Conservation (phyloP, 495 filamentous ascomycete genomes). For the Corynascus novoguineensis region DNA sequence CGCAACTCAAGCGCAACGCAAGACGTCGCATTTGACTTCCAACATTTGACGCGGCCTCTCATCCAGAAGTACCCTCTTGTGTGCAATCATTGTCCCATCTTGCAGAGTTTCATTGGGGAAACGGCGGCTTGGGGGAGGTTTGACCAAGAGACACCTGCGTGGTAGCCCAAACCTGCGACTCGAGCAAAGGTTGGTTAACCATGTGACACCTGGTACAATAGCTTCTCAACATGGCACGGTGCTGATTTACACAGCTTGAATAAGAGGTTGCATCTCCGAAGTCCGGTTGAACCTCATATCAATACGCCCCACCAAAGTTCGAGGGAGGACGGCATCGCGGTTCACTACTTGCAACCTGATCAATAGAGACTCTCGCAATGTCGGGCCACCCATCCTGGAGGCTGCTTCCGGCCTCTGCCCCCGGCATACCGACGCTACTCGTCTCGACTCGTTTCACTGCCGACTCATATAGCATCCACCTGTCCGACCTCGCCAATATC, state of each 20-base stretch:
- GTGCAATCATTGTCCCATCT: no score
- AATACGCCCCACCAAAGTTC: neutral
- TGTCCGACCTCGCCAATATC: slow-evolving; percentile 81
- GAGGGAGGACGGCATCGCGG: neutral
- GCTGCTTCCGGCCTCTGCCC: slow-evolving; percentile 29
- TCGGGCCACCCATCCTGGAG: slow-evolving; percentile 27
- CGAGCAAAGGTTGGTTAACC: neutral
- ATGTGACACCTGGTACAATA: neutral
- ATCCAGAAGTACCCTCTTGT: no score
- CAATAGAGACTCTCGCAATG: slow-evolving; percentile 16
- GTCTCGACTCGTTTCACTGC: slow-evolving; percentile 36
- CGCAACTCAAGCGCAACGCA: no score
- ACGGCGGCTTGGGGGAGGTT: no score
- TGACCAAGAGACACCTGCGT: no score
- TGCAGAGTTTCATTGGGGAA: no score
- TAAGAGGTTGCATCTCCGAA: no score
- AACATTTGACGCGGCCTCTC: no score
- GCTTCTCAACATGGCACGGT: neutral
- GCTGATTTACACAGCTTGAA: no score
- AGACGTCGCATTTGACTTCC: no score
- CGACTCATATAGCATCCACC: slow-evolving; percentile 61
- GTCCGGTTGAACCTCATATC: neutral
- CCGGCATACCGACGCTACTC: slow-evolving; percentile 39
- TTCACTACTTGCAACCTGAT: neutral
- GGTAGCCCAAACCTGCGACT: no score